phyloP scores from a whole-genome alignment of 306 rosid genomes.

The Morella rubra region DNA sequence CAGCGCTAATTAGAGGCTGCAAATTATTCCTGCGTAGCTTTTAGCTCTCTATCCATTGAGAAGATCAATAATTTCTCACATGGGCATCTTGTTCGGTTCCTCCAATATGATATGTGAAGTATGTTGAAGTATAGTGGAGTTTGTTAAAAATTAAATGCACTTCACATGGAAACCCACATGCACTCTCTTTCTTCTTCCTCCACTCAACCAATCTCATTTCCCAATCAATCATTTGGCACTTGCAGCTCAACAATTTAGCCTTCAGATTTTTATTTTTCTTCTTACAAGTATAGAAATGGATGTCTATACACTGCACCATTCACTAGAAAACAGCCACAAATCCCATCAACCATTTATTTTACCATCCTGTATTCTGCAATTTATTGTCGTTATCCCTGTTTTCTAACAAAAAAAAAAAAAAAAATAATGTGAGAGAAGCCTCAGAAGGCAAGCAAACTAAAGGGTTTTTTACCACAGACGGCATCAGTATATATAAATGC shows the following conservation, averaged over 20 bases:
- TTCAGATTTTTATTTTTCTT: background rate
- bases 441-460: background rate
- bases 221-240: constrained; percentile 45
- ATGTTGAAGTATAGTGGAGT: constrained; percentile 36
- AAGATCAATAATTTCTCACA: constrained; percentile 64
- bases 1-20: background rate
- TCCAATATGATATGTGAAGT: constrained; percentile 18
- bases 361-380: constrained; percentile 17
- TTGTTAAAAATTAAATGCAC: constrained; percentile 43
- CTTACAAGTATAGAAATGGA: background rate
- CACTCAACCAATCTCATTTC: constrained; percentile 35
- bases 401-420: constrained; percentile 16
- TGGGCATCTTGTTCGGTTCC: constrained; percentile 51
- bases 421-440: constrained; percentile 22
- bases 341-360: too few relatives aligned
- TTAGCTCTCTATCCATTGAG: constrained; percentile 18
- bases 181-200: constrained; percentile 32
- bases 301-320: background rate
- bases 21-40: constrained; percentile 20
- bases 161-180: constrained; percentile 90
- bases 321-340: constrained; percentile 1
- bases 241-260: constrained; percentile 25
- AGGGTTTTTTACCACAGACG: background rate
- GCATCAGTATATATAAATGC: too few relatives aligned
- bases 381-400: constrained; percentile 24